These are phyloP conservation scores for Volvox carteri DNA, from an alignment of 163 green algal genomes.

Conservation along the genomic window DNA sequence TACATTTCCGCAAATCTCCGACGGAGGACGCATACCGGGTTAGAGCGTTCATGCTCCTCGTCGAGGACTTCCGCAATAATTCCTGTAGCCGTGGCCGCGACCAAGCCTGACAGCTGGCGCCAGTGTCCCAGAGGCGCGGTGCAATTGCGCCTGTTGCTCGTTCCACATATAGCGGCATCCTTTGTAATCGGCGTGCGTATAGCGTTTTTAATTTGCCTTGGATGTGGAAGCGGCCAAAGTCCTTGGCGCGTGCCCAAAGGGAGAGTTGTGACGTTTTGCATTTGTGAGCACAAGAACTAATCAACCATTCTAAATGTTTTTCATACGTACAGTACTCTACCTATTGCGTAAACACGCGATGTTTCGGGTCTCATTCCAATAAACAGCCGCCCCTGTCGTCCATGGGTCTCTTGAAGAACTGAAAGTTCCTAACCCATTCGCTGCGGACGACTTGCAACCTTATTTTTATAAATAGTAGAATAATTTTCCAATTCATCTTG, in stretches of 20 bases:
- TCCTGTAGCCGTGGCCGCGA: neutral
- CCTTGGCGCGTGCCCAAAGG: neutral
- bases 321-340: too few species aligned
- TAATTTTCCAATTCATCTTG: too few species aligned
- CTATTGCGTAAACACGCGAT: neutral
- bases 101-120: neutral
- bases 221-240: neutral
- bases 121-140: neutral
- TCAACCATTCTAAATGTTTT: neutral
- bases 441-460: too few species aligned
- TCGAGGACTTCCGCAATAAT: conserved; percentile 32
- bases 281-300: neutral
- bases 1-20: neutral
- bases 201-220: neutral
- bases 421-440: too few species aligned
- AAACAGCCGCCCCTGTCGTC: conserved; percentile 3
- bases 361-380: neutral
- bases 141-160: neutral
- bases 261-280: conserved; percentile 17
- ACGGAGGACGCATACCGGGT: conserved; percentile 5
- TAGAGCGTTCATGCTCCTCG: conserved; percentile 4
- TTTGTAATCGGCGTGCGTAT: neutral
- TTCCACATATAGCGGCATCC: too few species aligned
- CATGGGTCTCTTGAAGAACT: neutral
- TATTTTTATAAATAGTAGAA: too few species aligned